Base-by-base conservation (phyloP, 345 rosid species). In the Eucalyptus rudis region DNA sequence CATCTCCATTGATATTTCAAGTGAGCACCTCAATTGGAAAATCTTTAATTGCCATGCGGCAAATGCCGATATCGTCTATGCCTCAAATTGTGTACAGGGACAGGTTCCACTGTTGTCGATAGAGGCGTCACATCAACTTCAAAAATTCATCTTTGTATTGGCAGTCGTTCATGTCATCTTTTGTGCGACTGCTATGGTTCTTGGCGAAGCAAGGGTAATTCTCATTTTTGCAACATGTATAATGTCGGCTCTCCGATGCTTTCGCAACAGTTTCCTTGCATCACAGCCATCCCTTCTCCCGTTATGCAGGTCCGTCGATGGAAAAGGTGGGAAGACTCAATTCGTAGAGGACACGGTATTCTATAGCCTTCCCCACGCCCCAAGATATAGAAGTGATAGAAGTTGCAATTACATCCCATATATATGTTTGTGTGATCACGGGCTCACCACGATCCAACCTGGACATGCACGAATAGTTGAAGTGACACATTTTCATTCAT, bases 61-160 rank as follows among this genome's bases (percentile, higher is more conserved):
- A 66, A 62, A 87, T 25, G n/a, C 19, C 1, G 87, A 24, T 43
- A 86, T 54, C 11, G 47, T 22, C 31, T 14, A 20, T 50, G 71
- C 68, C 56, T 47, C 5, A 10, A 43, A 14, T 45, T 31, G 33
- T 88, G 85, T 45, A 40, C 94, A 96, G 98, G 99, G 99, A 85
- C 88, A 90, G 91, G 95, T 91, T 90, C 97, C 96, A 7, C 88
- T 96, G 86, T 86, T 97, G 86, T 92, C 99, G 20, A 33, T 93
- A 91, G 99, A 97, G 92, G 98, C 97, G 25, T 88, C 96, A 87
- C 97, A 97, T 92, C 96, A 97, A 79, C 95, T 97, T 79, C 99
- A 97, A 90, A 96, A 94, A 84, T 96, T 97, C 88, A 94, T 97
- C 90, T 97, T 97, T 88, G 98, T 96, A 15, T 87, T 97, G 92